These are phyloP conservation scores for Vitis riparia DNA, from an alignment of 164 flowering plant genomes.

Conservation along the genomic window DNA sequence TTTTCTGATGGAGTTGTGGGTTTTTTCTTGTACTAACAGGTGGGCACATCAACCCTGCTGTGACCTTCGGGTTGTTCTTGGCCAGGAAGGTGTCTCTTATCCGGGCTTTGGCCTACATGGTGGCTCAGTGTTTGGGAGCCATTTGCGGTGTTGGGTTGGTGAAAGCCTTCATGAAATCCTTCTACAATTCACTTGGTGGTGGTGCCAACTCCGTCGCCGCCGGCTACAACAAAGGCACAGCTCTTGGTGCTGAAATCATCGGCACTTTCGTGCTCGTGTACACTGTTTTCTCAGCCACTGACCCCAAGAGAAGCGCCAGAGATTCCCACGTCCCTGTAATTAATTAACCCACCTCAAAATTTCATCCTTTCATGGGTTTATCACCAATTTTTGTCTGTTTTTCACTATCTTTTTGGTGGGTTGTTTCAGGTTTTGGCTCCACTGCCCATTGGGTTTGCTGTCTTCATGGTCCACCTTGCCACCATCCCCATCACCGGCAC, in stretches of 20 bases:
- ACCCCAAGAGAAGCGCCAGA: conserved; percentile 76
- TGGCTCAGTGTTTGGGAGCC: conserved; percentile 67
- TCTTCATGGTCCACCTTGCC: conserved; percentile 80
- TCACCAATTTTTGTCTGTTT: not conserved
- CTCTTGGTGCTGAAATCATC: conserved; percentile 66
- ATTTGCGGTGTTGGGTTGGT: conserved; percentile 67
- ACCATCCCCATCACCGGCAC: conserved; percentile 71
- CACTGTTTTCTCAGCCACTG: conserved; percentile 77
- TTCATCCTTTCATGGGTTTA: not conserved
- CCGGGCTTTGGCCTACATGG: conserved; percentile 63
- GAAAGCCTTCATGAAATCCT: conserved; percentile 58
- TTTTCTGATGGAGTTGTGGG: not conserved
- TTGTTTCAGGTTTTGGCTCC: conserved; percentile 67
- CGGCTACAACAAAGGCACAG: conserved; percentile 67
- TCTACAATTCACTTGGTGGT: conserved; percentile 48
- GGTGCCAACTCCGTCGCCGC: conserved; percentile 48
- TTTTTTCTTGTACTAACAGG: conserved; percentile 21
- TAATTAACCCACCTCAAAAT: not conserved
- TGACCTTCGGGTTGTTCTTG: conserved; percentile 62
- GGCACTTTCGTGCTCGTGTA: conserved; percentile 68
- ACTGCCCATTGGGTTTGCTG: conserved; percentile 76
- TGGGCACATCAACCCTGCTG: conserved; percentile 70
- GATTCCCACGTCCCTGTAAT: conserved; percentile 76
- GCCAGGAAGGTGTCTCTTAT: conserved; percentile 65
- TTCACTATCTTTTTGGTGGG: not conserved